Percentiles rank a stretch among this genome's conserved stretches.
These are phyloP conservation scores for Phytopythium kandeliae DNA, from an alignment of 352 stramenopile species.

Conservation along the genomic window DNA sequence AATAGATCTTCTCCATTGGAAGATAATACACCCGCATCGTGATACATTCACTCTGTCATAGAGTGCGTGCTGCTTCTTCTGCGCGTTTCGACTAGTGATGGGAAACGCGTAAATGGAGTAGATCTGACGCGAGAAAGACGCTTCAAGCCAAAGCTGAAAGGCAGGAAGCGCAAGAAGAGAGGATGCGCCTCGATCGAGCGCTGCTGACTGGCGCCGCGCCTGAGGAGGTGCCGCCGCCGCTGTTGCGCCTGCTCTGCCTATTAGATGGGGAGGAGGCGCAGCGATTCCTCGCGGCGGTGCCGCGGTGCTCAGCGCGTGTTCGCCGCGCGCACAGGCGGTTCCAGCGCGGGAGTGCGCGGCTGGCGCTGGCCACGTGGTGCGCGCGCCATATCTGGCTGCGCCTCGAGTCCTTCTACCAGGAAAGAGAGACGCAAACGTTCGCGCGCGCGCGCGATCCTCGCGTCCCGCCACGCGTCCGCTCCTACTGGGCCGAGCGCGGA, in stretches of 20 bases:
- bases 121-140: no score
- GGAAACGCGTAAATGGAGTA: no score
- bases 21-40: no score
- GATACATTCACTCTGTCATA: no score
- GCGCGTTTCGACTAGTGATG: no score
- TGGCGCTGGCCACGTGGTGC: conserved; percentile 35
- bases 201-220: background rate
- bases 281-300: conserved; percentile 17
- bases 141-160: no score
- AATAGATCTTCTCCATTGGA: no score
- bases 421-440: conserved; percentile 42
- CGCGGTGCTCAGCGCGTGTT: conserved; percentile 13
- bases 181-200: no score
- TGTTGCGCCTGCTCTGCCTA: conserved; percentile 23
- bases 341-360: conserved; percentile 10
- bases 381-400: conserved; percentile 22
- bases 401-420: conserved; percentile 47
- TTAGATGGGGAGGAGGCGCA: conserved; percentile 18
- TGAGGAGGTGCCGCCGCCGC: conserved; percentile 1
- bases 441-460: conserved; percentile 41
- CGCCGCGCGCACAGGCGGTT: conserved; percentile 18
- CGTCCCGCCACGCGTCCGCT: conserved; percentile 46
- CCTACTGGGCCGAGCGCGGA: conserved; percentile 48
- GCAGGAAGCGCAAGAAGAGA: no score
- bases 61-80: no score